Percentiles rank a stretch among this genome's conserved stretches.
phyloP scores from a whole-genome alignment of 1,139 yeast species.

The Spathaspora jeffriesii region DNA sequence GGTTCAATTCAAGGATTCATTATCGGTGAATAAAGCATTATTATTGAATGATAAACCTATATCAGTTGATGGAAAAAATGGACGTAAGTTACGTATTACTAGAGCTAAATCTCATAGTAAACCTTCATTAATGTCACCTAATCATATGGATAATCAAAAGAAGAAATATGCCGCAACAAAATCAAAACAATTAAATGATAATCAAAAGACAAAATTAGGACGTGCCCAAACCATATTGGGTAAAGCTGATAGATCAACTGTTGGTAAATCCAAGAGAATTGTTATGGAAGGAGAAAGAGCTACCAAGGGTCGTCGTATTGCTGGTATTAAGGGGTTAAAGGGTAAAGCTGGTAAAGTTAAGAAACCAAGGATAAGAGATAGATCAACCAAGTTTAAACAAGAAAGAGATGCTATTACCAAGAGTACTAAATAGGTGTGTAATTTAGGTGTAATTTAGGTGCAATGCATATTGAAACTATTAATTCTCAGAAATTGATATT shows the following conservation, averaged over 20 bases:
- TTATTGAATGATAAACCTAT: conserved; percentile 73
- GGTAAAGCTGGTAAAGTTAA: conserved; percentile 42
- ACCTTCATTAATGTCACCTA: conserved; percentile 47
- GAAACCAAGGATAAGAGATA: conserved; percentile 68
- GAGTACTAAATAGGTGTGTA: conserved; percentile 2
- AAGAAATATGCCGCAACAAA: conserved; percentile 20
- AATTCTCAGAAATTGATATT: too few species aligned
- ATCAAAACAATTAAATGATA: conserved; percentile 45
- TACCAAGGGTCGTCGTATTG: conserved; percentile 59
- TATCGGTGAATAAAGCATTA: conserved; percentile 81
- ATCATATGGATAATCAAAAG: conserved; percentile 40
- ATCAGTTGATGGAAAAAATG: conserved; percentile 25
- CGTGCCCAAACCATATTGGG: conserved; percentile 77
- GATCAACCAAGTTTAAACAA: conserved; percentile 60
- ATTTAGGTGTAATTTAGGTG: too few species aligned
- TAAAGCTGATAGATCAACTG: conserved; percentile 73
- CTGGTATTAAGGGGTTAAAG: conserved; percentile 58
- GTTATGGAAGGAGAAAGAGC: conserved; percentile 82
- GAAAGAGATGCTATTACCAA: conserved; percentile 25
- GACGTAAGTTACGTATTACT: conserved; percentile 72
- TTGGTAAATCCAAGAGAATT: conserved; percentile 46
- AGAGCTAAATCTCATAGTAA: conserved; percentile 67
- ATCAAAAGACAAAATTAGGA: conserved; percentile 77
- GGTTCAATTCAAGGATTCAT: conserved; percentile 84
- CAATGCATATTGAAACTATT: too few species aligned